Evolutionary conservation across 23 red algal genomes (phyloP).

Genomic region (Gracilaria caudata): DNA sequence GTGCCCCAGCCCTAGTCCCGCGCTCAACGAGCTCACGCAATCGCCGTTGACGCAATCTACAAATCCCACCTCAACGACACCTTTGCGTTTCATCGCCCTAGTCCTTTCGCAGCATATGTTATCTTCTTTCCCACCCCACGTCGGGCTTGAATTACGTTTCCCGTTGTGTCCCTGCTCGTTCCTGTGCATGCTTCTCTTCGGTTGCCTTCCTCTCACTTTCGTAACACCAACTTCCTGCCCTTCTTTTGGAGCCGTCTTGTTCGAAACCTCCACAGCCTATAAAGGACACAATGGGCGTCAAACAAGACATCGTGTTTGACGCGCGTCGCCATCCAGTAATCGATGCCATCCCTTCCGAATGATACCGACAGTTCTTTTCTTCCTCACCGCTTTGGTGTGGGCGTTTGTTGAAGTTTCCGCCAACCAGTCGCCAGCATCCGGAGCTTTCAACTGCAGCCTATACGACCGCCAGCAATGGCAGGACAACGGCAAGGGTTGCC

Average conservation of each 20-base stretch:
- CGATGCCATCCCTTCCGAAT: not conserved
- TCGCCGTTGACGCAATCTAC: too few relatives aligned
- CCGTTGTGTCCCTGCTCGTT: not conserved
- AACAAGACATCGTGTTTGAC: not conserved
- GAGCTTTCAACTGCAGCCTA: conserved; percentile 12
- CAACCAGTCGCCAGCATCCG: not conserved
- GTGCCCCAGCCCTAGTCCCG: too few relatives aligned
- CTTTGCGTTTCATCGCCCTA: too few relatives aligned
- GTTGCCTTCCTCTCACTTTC: not conserved
- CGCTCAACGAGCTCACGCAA: too few relatives aligned
- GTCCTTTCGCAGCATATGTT: not conserved
- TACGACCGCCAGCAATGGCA: not conserved
- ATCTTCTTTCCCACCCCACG: not conserved
- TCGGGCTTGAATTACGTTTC: not conserved
- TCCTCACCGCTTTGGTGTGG: not conserved
- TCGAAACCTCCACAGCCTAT: not conserved
- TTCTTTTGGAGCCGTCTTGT: not conserved
- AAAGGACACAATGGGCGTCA: not conserved
- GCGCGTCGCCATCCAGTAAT: not conserved
- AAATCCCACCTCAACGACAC: too few relatives aligned
- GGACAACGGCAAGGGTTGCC: not conserved
- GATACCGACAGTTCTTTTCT: not conserved
- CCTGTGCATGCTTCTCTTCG: not conserved
- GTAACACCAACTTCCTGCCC: not conserved
- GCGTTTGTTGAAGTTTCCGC: not conserved